These are phyloP conservation scores for Phytophthora ohioensis DNA, from an alignment of 352 stramenopile species.

Conservation along the genomic window DNA sequence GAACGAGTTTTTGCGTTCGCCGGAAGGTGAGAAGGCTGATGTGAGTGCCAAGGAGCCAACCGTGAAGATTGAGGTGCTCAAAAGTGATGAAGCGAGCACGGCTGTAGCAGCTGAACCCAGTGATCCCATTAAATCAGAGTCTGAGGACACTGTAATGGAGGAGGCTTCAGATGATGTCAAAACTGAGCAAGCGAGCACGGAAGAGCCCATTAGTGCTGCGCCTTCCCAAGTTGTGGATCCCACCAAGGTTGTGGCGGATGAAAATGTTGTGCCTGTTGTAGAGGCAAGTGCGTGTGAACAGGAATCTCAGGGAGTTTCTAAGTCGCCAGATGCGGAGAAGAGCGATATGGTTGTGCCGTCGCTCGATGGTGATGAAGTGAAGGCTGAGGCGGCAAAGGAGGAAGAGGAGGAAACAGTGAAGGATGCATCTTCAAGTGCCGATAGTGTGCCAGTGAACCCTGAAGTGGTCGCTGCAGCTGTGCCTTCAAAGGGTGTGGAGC, in stretches of 20 bases:
- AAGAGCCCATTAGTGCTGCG: conserved; percentile 12
- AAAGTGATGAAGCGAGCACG: conserved; percentile 22
- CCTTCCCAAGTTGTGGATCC: conserved; percentile 8
- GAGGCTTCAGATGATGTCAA: conserved; percentile 31
- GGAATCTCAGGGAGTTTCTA: conserved; percentile 34
- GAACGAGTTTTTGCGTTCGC: conserved; percentile 63
- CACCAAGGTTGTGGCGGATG: conserved; percentile 15
- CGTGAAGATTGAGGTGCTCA: conserved; percentile 32
- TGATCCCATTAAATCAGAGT: conserved; percentile 35
- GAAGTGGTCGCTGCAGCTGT: conserved; percentile 29
- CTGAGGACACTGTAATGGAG: conserved; percentile 34
- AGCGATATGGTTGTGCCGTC: conserved; percentile 11
- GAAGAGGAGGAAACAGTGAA: conserved; percentile 5
- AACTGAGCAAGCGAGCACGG: conserved; percentile 16
- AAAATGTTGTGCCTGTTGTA: conserved; percentile 31
- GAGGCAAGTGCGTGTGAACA: conserved; percentile 31
- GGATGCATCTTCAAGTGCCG: conserved; percentile 18
- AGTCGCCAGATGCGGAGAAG: conserved; percentile 10
- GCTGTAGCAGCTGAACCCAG: conserved; percentile 26
- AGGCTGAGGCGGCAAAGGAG: conserved; percentile 14
- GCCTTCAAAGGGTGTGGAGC: conserved; percentile 22
- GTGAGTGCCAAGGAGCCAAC: conserved; percentile 17
- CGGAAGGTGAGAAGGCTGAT: conserved; percentile 12
- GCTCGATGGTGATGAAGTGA: conserved; percentile 7
- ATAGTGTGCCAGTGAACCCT: conserved; percentile 21